Evolutionary conservation across 1,284 basidiomycete genomes (phyloP), one percentile per base, ranked within the genome.

Genomic region (Golubevia sp.): DNA sequence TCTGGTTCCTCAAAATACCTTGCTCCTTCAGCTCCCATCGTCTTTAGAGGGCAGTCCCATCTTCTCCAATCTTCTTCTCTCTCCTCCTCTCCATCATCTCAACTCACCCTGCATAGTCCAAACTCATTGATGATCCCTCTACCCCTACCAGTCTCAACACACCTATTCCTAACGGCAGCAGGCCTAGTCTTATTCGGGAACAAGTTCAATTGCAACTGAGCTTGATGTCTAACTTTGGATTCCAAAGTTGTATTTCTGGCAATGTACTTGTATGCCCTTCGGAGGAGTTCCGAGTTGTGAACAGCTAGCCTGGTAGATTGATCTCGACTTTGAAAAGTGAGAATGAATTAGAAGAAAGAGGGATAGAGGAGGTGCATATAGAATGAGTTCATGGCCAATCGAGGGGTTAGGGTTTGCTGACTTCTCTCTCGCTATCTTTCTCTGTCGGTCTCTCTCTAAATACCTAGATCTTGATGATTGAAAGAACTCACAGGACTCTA

Each of bases 191-290:
- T 92, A 56, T 89, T 88, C 64, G 89, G 90, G 77, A 97, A 93
- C 21, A 90, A 89, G 85, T 95, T 96, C 61, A 98, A 88, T 79
- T 96, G 92, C 63, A 97, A 87, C 84, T 97, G 95, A n/a, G 96
- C 95, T 79, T 95, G 92, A 85, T 96, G 93, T 64, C 96, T 91
- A 59, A 97, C 88, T 78, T 92, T 90, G 51, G 72, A 61, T 8
- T 78, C 74, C 27, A 82, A 58, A 1, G 78, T 78, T 20, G 78
- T 79, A 66, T 82, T 82, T 25, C 80, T 71, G 0, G 80, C 78
- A 13, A 82, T 71, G 70, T 79, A 82, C 53, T 81, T 79, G 77
- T 78, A 82, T 6, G 80, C 78, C 1, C 76, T 67, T 26, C 80
- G 73, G 38, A 82, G 63, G 52, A 82, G 67, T 66, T 82, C 80